These are phyloP conservation scores for Saccharomyces hybrid DNA, from an alignment of 1,139 yeast species.

Conservation along the genomic window DNA sequence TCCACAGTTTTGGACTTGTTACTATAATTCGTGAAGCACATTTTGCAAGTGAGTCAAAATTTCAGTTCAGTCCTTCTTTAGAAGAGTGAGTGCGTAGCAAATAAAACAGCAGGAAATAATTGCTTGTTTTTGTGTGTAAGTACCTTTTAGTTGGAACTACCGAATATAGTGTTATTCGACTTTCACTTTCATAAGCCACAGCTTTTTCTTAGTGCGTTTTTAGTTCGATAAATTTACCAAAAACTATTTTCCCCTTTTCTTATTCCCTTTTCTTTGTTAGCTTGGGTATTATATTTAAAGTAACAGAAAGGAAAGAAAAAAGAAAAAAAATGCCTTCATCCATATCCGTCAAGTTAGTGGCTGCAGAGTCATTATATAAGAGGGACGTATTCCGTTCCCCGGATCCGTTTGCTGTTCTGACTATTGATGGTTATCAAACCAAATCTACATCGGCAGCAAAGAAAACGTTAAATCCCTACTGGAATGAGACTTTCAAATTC, in stretches of 20 bases:
- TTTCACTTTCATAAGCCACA: not conserved
- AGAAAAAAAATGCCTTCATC: slow-evolving; percentile 14
- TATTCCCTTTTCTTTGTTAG: not conserved
- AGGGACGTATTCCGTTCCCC: slow-evolving; percentile 94
- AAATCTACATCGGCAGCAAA: slow-evolving; percentile 91
- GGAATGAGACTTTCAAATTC: slow-evolving; percentile 87
- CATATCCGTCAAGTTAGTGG: slow-evolving; percentile 72
- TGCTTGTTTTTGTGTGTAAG: not conserved
- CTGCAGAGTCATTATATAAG: slow-evolving; percentile 92
- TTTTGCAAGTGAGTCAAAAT: not conserved
- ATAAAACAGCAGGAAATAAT: not conserved
- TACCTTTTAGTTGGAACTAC: not conserved
- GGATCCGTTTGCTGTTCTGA: slow-evolving; percentile 95
- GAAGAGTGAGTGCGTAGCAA: not conserved
- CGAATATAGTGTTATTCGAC: not conserved
- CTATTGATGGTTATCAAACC: slow-evolving; percentile 95
- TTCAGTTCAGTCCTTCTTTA: not conserved
- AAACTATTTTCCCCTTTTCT: not conserved
- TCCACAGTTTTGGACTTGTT: not conserved
- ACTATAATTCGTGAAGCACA: not conserved
- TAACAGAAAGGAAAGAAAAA: not conserved
- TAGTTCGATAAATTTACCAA: not conserved
- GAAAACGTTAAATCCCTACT: slow-evolving; percentile 91
- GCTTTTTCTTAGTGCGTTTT: slow-evolving; percentile 1
- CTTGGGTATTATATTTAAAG: not conserved